Conservation (phyloP, 164 flowering plant genomes). For the Aristolochia fimbriata region DNA sequence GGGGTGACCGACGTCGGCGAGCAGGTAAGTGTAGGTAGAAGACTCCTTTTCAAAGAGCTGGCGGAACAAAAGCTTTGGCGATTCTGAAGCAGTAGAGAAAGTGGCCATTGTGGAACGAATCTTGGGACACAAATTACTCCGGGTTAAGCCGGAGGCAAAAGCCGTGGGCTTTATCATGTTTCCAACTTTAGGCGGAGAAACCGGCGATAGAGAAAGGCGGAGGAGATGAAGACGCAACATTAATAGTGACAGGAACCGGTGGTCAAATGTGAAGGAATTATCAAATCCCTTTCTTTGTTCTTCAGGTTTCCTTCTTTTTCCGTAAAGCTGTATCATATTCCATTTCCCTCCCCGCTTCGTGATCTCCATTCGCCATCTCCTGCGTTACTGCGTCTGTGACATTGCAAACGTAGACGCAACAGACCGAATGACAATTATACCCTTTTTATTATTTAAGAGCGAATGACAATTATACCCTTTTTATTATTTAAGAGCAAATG, state of each 20-base stretch:
- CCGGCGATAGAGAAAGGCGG: slow-evolving; percentile 1
- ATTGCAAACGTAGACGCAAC: too few species aligned
- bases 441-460: too few species aligned
- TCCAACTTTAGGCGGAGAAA: not conserved
- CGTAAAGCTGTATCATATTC: too few species aligned
- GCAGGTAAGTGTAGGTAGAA: slow-evolving; percentile 82
- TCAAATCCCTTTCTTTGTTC: too few species aligned
- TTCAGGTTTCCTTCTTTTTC: not conserved
- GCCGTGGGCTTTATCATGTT: not conserved
- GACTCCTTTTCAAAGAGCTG: slow-evolving; percentile 46
- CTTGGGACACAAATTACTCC: not conserved
- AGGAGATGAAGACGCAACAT: slow-evolving; percentile 1
- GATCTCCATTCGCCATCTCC: too few species aligned
- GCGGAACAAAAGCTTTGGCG: slow-evolving; percentile 48
- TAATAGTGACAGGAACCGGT: slow-evolving; percentile 7
- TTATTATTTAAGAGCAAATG: too few species aligned
- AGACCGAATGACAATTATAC: too few species aligned
- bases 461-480: too few species aligned
- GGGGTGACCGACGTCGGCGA: slow-evolving; percentile 78
- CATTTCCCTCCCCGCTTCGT: too few species aligned
- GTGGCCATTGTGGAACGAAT: slow-evolving; percentile 14
- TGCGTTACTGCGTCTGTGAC: too few species aligned
- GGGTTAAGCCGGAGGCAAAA: not conserved
- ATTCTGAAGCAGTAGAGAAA: slow-evolving; percentile 24
- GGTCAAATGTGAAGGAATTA: too few species aligned